Evolutionary conservation across 2,329 filamentous ascomycete genomes (phyloP), one percentile per base, ranked within the genome.

Genomic region (Colletotrichum spinosum): DNA sequence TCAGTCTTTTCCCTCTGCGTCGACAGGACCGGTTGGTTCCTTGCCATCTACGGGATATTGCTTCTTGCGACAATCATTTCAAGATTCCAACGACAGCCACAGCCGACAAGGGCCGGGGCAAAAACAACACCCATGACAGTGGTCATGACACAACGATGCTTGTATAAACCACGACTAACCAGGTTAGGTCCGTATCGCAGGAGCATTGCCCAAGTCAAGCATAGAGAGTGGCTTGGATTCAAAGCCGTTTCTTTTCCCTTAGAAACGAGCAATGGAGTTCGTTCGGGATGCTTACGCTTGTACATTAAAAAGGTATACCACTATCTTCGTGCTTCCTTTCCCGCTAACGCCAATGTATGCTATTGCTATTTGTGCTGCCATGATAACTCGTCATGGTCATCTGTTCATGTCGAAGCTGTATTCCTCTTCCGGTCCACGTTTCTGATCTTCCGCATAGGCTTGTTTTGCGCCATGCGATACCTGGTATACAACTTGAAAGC

Each of bases 401-500:
- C 37, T 12, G 11, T 2, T 42, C 15, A 38, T 0, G 51, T 13
- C 17, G 57, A 60, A 2, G 65, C 46, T 45, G 61, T 73, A 50
- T 55, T 69, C 88, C 1, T 92, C 60, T 71, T 68, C 54, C 79
- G 73, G 17, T 83, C 78, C 11, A 84, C 79, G 60, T 87, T 88
- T 74, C 82, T 81, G 42, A 90, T 81, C 66, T 79, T 81, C 58
- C 87, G 81, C 49, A 84, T 82, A 7, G 81, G 80, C 71, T 85
- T 83, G 39, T 87, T 83, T 70, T 85, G 81, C 11, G 87, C 88
- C 67, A 83, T 83, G 67, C 87, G 81, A 74, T 88, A 89, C 77
- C 90, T 91, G 69, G 84, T 83, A 72, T 89, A 91, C 33, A 92
- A 76, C 62, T 81, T 79, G 55, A 90, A 79, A 3, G 81, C 82